A percentile compares a stretch with the other conserved stretches of the same genome.
Conservation (phyloP, 2,329 filamentous ascomycete genomes). For the Aureobasidium sp. region DNA sequence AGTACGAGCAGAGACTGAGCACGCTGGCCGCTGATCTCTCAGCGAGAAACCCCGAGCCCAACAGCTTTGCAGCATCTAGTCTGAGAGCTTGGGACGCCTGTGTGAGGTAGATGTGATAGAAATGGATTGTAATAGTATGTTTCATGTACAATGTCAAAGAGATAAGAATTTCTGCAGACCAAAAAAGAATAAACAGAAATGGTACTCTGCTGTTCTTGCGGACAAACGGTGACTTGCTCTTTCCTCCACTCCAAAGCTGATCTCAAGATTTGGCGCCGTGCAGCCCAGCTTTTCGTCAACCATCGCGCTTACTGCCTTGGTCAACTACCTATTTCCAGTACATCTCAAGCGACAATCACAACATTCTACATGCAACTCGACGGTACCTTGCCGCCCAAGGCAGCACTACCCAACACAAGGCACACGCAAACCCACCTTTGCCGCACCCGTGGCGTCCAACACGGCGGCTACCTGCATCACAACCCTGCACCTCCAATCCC, state of each 20-base stretch:
- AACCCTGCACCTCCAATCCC: background rate
- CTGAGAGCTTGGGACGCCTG: background rate
- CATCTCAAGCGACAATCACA: background rate
- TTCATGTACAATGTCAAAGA: background rate
- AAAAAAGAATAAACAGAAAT: too few species aligned
- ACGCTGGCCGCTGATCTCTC: background rate
- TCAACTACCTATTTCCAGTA: background rate
- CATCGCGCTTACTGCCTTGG: background rate
- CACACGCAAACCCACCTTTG: background rate
- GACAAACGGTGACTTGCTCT: background rate
- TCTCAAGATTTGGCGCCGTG: background rate
- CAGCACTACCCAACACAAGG: background rate
- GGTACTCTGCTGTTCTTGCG: background rate
- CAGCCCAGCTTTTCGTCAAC: too few species aligned
- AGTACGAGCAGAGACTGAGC: constrained; percentile 5
- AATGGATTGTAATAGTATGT: background rate
- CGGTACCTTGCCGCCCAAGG: background rate
- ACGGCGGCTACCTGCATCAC: background rate
- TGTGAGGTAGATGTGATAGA: background rate
- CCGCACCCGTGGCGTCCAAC: background rate
- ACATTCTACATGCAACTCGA: background rate
- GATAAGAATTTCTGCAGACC: background rate
- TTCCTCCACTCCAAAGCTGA: background rate
- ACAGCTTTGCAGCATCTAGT: background rate
- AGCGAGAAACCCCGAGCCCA: background rate